Evolutionary conservation across 2,329 filamentous ascomycete genomes (phyloP).

Genomic region (Nannizzia gypsea): DNA sequence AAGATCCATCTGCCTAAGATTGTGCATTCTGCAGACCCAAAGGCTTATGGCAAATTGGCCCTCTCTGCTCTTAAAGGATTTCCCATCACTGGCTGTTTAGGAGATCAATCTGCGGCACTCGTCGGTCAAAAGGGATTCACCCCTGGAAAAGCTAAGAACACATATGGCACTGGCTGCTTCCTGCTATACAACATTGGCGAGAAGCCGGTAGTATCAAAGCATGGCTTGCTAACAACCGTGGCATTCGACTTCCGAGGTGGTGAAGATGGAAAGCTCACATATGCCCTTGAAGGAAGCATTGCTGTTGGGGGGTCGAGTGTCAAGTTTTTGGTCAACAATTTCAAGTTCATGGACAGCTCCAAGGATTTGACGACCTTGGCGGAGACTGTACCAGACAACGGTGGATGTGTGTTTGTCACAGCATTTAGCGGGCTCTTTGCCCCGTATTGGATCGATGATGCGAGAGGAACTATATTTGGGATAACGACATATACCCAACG

Average conservation of each 20-base stretch:
- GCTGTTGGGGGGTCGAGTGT: constrained; percentile 74
- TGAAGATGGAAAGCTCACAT: constrained; percentile 41
- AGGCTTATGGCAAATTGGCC: constrained; percentile 23
- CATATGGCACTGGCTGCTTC: constrained; percentile 83
- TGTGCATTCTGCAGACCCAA: constrained; percentile 60
- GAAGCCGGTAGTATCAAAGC: constrained; percentile 71
- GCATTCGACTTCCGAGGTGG: constrained; percentile 67
- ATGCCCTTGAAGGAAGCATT: constrained; percentile 74
- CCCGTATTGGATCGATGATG: constrained; percentile 91
- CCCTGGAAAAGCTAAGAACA: constrained; percentile 78
- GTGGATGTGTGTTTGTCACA: constrained; percentile 76
- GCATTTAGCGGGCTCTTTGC: constrained; percentile 86
- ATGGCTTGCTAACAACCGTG: constrained; percentile 71
- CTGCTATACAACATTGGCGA: constrained; percentile 78
- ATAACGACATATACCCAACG: constrained; percentile 76
- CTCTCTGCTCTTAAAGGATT: constrained; percentile 30
- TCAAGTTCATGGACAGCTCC: constrained; percentile 50
- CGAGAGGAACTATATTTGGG: constrained; percentile 73
- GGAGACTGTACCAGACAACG: constrained; percentile 58
- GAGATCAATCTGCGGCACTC: constrained; percentile 75
- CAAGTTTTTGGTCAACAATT: constrained; percentile 59
- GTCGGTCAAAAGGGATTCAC: constrained; percentile 81
- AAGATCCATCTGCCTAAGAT: constrained; percentile 74
- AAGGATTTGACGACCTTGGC: constrained; percentile 54
- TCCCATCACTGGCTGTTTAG: constrained; percentile 64